Evolutionary conservation across 176 grass and related monocot genomes (phyloP).

Genomic region (Oryza brachyantha): DNA sequence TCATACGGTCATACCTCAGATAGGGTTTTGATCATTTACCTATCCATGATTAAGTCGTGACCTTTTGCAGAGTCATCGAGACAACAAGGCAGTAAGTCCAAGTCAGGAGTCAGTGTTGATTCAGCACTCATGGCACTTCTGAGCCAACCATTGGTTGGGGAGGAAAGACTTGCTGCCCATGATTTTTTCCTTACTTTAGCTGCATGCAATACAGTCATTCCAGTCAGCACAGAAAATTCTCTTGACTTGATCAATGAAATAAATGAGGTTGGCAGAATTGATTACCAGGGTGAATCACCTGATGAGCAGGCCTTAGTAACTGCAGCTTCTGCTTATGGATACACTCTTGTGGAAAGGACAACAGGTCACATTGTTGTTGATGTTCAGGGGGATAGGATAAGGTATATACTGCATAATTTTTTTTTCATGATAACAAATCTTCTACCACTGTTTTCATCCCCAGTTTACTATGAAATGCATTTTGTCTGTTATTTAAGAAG

Average conservation of each 20-base stretch:
- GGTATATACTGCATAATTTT: constrained; percentile 42
- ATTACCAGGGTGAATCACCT: constrained; percentile 98
- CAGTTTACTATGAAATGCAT: constrained; percentile 10
- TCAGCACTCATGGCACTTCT: constrained; percentile 57
- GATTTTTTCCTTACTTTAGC: constrained; percentile 98
- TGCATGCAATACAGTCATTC: constrained; percentile 98
- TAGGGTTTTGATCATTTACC: constrained; percentile 11
- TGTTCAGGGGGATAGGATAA: constrained; percentile 78
- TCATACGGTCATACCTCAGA: not conserved
- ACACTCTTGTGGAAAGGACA: constrained; percentile 88
- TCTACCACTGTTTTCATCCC: not conserved
- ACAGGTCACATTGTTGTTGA: constrained; percentile 93
- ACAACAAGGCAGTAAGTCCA: constrained; percentile 31
- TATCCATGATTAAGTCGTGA: constrained; percentile 16
- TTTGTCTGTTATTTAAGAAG: constrained; percentile 30
- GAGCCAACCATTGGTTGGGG: constrained; percentile 58
- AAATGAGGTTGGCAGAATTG: constrained; percentile 53
- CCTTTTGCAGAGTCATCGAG: constrained; percentile 56
- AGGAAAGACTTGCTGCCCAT: constrained; percentile 87
- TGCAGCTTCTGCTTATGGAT: constrained; percentile 83
- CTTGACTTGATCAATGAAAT: constrained; percentile 23
- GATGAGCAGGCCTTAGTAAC: constrained; percentile 96
- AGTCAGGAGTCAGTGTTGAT: constrained; percentile 68
- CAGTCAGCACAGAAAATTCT: constrained; percentile 58
- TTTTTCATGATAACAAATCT: not conserved